phyloP scores from a whole-genome alignment of 2,329 filamentous ascomycete genomes.

The Fusarium domesticum region DNA sequence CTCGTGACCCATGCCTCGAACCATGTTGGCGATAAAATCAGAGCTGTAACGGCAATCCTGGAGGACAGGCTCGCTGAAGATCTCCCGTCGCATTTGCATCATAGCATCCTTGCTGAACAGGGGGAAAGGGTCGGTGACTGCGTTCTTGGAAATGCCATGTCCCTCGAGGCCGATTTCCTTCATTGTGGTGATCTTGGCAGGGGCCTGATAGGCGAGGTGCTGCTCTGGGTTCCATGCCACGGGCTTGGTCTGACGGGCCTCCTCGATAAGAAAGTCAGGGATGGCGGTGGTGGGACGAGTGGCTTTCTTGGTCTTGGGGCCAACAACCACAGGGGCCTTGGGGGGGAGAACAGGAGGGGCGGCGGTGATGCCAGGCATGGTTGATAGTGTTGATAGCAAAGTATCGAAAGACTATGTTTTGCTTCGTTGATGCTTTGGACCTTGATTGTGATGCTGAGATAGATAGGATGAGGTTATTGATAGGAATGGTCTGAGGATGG shows the following conservation, averaged over 20 bases:
- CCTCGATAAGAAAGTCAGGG: not conserved
- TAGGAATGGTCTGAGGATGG: not conserved
- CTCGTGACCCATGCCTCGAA: conserved; percentile 47
- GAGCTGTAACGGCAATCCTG: conserved; percentile 53
- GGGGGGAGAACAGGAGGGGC: not conserved
- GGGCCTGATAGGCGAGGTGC: conserved; percentile 53
- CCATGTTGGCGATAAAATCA: conserved; percentile 49
- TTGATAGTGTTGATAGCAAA: not conserved
- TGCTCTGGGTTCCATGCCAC: conserved; percentile 48
- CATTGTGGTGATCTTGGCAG: conserved; percentile 55
- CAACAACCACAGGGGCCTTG: not conserved
- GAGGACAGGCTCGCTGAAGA: conserved; percentile 55
- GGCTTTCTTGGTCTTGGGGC: not conserved
- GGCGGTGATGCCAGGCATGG: not conserved
- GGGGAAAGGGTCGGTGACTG: conserved; percentile 63
- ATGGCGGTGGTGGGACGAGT: not conserved
- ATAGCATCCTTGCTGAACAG: conserved; percentile 62
- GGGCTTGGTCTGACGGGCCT: not conserved
- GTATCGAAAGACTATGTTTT: not conserved
- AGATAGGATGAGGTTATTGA: not conserved
- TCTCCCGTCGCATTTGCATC: conserved; percentile 59
- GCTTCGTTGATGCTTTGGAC: not conserved
- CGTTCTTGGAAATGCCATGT: conserved; percentile 58
- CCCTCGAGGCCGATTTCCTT: conserved; percentile 57
- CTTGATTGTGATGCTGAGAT: not conserved